These are phyloP conservation scores for Borealophlyctis nickersoniae DNA, from an alignment of 192 early-diverging fungal species.

Conservation along the genomic window DNA sequence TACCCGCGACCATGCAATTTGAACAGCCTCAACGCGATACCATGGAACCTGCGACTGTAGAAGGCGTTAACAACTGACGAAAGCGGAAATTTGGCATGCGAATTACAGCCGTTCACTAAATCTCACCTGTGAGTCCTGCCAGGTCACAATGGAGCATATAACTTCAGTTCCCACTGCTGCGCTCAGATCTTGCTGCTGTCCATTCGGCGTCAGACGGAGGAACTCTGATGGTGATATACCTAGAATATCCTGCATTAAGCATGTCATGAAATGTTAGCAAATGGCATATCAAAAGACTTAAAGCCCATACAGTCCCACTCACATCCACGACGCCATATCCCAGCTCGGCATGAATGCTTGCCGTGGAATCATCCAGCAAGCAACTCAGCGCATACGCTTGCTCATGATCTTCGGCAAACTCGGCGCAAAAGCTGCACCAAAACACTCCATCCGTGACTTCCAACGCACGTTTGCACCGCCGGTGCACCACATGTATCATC, in stretches of 20 bases:
- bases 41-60: no score
- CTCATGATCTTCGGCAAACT: background rate
- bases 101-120: no score
- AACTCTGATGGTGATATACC: background rate
- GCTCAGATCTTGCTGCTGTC: no score
- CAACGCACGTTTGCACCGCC: constrained; percentile 3
- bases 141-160: no score
- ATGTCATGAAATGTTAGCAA: background rate
- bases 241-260: constrained; percentile 8
- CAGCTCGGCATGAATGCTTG: no score
- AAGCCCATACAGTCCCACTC: background rate
- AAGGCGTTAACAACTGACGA: no score
- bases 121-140: no score
- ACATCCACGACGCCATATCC: background rate
- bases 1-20: no score
- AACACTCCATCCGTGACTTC: background rate
- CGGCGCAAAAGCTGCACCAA: background rate
- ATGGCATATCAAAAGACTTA: background rate
- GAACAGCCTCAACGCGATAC: no score
- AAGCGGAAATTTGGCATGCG: no score
- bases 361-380: constrained; percentile 7
- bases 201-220: background rate
- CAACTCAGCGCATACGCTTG: background rate
- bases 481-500: background rate
- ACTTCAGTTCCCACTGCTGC: no score